These are phyloP conservation scores for Candida silvicultrix DNA, from an alignment of 805 yeast genomes.

Conservation along the genomic window DNA sequence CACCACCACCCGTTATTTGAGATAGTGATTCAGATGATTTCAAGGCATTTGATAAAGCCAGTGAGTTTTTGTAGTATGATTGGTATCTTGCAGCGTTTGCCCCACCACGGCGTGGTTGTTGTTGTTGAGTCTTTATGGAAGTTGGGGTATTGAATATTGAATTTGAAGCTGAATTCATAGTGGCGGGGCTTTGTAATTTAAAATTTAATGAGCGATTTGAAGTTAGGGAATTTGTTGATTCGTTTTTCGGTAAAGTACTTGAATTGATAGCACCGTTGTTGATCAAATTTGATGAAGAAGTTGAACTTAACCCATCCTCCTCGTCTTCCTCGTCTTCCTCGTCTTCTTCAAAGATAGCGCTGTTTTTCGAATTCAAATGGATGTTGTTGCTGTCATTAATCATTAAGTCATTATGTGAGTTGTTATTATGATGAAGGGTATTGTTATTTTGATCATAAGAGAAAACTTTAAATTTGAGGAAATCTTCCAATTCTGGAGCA, in stretches of 20 bases:
- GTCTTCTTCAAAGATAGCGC: slow-evolving; percentile 28
- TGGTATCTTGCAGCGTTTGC: slow-evolving; percentile 47
- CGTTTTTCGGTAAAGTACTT: slow-evolving; percentile 3
- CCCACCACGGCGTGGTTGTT: slow-evolving; percentile 18
- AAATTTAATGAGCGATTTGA: neutral
- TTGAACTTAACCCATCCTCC: slow-evolving; percentile 11
- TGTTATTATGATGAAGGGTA: neutral
- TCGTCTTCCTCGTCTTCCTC: slow-evolving; percentile 22
- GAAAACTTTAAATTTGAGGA: slow-evolving; percentile 15
- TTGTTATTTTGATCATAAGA: neutral
- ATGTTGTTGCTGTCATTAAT: neutral
- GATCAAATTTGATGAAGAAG: slow-evolving; percentile 9
- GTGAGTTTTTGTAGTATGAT: slow-evolving; percentile 39
- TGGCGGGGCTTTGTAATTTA: slow-evolving; percentile 1
- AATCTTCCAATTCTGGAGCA: slow-evolving; percentile 44
- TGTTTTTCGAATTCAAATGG: slow-evolving; percentile 4
- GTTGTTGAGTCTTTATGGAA: slow-evolving; percentile 10
- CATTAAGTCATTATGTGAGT: neutral
- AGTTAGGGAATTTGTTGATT: slow-evolving; percentile 8
- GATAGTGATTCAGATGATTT: slow-evolving; percentile 30
- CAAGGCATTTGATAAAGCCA: slow-evolving; percentile 37
- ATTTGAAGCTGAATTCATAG: slow-evolving; percentile 3
- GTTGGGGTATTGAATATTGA: slow-evolving; percentile 25
- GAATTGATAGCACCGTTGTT: too few relatives aligned
- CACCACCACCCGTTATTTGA: slow-evolving; percentile 4